phyloP scores from a whole-genome alignment of 2,329 filamentous ascomycete species.

The Penicillium decumbens region DNA sequence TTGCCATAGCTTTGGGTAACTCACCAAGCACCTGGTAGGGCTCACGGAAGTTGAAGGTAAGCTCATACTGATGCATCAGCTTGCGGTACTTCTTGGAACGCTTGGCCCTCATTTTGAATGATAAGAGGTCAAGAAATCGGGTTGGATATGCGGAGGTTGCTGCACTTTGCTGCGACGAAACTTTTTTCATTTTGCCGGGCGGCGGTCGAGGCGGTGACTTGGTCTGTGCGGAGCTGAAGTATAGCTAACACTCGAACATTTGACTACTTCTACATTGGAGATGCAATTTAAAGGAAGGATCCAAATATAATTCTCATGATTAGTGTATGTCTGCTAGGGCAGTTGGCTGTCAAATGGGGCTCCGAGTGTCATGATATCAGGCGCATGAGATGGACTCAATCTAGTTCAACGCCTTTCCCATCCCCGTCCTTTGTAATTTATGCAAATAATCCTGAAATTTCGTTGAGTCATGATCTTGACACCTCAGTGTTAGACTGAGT shows the following conservation, averaged over 20 bases:
- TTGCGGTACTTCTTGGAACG: slow-evolving; percentile 73
- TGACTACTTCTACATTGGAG: background rate
- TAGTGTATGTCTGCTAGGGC: background rate
- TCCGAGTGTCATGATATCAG: background rate
- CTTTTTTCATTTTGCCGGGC: slow-evolving; percentile 40
- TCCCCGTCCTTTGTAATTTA: background rate
- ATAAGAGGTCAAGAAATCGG: slow-evolving; percentile 5
- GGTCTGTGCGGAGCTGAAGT: background rate
- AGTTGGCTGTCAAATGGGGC: background rate
- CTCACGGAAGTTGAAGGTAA: slow-evolving; percentile 84
- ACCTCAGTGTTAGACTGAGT: background rate
- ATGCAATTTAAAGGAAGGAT: background rate
- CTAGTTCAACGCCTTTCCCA: background rate
- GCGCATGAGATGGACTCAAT: background rate
- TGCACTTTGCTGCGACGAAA: slow-evolving; percentile 20
- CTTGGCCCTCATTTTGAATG: slow-evolving; percentile 60
- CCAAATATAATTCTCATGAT: background rate
- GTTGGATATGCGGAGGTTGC: slow-evolving; percentile 7
- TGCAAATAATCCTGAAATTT: background rate
- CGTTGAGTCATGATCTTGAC: background rate
- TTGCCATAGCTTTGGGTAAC: slow-evolving; percentile 16
- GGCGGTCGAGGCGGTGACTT: slow-evolving; percentile 15
- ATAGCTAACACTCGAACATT: background rate
- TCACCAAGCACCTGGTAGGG: slow-evolving; percentile 82
- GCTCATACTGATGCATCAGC: slow-evolving; percentile 86